These are phyloP conservation scores for Salvia sclarea DNA, from an alignment of 305 asterid genomes.

Conservation along the genomic window DNA sequence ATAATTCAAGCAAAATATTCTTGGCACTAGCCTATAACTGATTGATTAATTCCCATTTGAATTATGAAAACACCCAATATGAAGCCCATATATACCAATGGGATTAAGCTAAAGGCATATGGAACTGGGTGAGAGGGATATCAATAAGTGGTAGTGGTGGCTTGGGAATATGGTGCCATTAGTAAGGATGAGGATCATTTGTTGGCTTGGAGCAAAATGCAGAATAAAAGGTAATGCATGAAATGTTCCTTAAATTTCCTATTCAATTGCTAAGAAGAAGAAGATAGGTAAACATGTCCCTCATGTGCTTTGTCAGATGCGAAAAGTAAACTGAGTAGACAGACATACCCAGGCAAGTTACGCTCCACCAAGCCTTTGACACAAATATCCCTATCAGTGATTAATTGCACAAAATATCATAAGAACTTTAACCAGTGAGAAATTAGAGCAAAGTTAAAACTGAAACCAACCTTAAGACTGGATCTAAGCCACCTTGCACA, in stretches of 20 bases:
- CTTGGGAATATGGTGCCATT: not conserved
- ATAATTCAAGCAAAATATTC: slow-evolving; percentile 27
- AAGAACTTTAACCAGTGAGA: slow-evolving; percentile 6
- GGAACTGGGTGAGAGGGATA: not conserved
- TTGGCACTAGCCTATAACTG: slow-evolving; percentile 14
- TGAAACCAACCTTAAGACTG: slow-evolving; percentile 70
- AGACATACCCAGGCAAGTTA: slow-evolving; percentile 88
- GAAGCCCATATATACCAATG: not conserved
- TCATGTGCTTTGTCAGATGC: not conserved
- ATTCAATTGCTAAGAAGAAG: too few relatives aligned
- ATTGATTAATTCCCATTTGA: slow-evolving; percentile 14
- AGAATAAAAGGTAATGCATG: slow-evolving; percentile 4
- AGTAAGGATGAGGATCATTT: too few relatives aligned
- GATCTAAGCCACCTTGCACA: slow-evolving; percentile 99
- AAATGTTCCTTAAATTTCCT: too few relatives aligned
- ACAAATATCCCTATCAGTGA: slow-evolving; percentile 79
- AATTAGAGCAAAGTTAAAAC: slow-evolving; percentile 10
- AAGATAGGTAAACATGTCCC: too few relatives aligned
- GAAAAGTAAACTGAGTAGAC: not conserved
- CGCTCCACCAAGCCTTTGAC: slow-evolving; percentile 93
- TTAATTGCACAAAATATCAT: slow-evolving; percentile 25
- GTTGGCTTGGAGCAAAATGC: not conserved
- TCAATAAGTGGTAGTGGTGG: not conserved
- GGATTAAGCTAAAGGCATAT: not conserved
- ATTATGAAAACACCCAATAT: slow-evolving; percentile 5